Base-by-base conservation (phyloP, 345 rosid genomes). In the Aquilaria yunnanensis region DNA sequence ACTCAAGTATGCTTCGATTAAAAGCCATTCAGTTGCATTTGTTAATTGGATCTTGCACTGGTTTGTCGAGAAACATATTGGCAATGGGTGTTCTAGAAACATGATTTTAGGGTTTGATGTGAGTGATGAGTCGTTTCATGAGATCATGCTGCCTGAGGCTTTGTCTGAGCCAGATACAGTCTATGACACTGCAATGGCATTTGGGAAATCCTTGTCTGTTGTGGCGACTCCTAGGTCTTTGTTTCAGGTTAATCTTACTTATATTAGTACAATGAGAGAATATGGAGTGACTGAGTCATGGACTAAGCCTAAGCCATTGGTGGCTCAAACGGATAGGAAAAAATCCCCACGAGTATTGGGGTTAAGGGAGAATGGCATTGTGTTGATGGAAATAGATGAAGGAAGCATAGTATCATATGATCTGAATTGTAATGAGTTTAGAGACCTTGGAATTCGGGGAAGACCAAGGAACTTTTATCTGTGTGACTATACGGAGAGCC, bases 121-220 rank as follows among this genome's bases (percentile, higher is more conserved):
- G 65, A 41, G 14, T 12, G 32, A 50, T 50, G 65, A 61, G 43
- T 54, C 37, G 49, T 50, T 32, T 5, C 49, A 51, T 49, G 56
- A 61, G 54, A 51, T 61, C 51, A 50, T n/a, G 47, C 41, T 61
- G 47, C 65, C 65, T 3, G 65, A 50, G 32, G 11, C 23, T 50
- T 54, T 49, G 65, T 7, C 23, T 23, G 23, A 23, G 23, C 23
- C 23, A 23, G 23, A 23, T 23, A 23, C 23, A 23, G 23, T 23
- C 23, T 23, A 23, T 23, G 23, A 23, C 23, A 23, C 23, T 23
- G 23, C 23, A 23, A 23, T 23, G 23, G 23, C 23, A 23, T 23
- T 23, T 23, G 23, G 23, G 23, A 23, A 23, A 23, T 23, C 23
- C 23, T 23, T 23, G 23, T 23, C 23, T 23, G 23, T 23, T 23